Evolutionary conservation across 768 basidiomycete genomes (phyloP), one percentile per base, ranked within the genome.

Genomic region (Kwoniella sp.): DNA sequence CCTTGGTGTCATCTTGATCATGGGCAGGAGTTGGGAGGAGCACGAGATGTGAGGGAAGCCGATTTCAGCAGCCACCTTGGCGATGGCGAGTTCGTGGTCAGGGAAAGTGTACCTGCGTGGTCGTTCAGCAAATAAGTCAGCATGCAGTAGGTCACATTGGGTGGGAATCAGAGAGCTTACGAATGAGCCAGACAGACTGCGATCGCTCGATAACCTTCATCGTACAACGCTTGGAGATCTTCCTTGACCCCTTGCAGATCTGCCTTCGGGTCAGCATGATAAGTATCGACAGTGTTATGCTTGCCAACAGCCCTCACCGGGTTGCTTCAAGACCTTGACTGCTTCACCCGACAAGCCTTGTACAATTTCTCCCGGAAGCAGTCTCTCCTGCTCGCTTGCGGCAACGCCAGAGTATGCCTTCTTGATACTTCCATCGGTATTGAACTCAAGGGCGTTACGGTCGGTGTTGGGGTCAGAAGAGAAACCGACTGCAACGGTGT

Each of bases 401-500:
- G 90, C 19, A 83, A 86, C 27, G 1, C 91, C 92, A 36, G 86
- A 82, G 75, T 90, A 92, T 1, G 86, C 88, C 56, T 86, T 82
- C 52, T 67, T 80, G 6, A 92, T 82, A 25, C 84, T 85, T 15
- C 90, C 91, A 26, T 85, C 79, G 19, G 87, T 85, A 67, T 88
- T 85, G 69, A 94, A 96, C 71, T 87, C 83, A 6, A 94, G 82
- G 0, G 87, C 87, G 68, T 92, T 86, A 40, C 86, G 86, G 63
- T 88, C 90, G 0, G 88, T 85, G 54, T 88, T 77, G 0, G 92
- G 92, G 73, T 96, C 93, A 19, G 88, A 90, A 0, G 92, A 92
- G 72, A 90, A 96, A n/a, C 92, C 93, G 0, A 93, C 89, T 7
- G n/a, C n/a, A n/a, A n/a, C n/a, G n/a, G 95, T 83, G 0, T 92